Evolutionary conservation across 306 rosid species (phyloP), one percentile per base, ranked within the genome.

Genomic region (Begonia loranthoides): DNA sequence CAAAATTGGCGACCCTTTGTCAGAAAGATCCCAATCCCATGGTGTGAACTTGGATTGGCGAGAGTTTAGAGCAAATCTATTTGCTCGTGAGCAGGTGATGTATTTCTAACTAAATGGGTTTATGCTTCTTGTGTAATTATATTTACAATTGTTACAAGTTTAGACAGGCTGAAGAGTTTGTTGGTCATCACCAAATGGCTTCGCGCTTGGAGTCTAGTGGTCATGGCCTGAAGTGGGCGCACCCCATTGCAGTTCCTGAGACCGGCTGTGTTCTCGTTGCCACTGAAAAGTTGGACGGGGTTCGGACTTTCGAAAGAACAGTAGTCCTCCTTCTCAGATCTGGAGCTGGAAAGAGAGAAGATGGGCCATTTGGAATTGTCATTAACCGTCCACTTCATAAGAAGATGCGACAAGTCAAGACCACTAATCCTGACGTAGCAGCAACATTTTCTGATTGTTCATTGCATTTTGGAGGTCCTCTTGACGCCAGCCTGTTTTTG

Each of bases 261-360:
- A 80, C 94, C 39, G 97, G 97, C 44, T 89, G 95, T 16, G 89
- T 89, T 53, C 97, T 85, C 22, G 90, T 89, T 55, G 95, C 97
- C 61, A 89, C 97, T 1, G 95, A 85, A 73, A 89, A 85, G 71
- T 87, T 89, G 33, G 97, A 89, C 9, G 94, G 95, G 55, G 93
- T 84, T 44, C 90, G 82, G 19, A 73, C 94, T 15, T 89, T 89
- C 49, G 97, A 82, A 76, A 79, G 97, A 68, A 79, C 95, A 24
- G 97, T 89, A 10, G 77, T 89, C 52, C 86, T 89, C 16, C 95
- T 89, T 54, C 95, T 89, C 52, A 80, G 95, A 79, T 79, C 95
- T 19, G 97, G 97, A 68, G 82, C 75, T 40, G 71, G 87, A 60
- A 90, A 82, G 58, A 89, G 84, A 54, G 83, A 85, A 62, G 95